These are phyloP conservation scores for Monilinia fructicola DNA, from an alignment of 2,329 filamentous ascomycete genomes.

Conservation along the genomic window DNA sequence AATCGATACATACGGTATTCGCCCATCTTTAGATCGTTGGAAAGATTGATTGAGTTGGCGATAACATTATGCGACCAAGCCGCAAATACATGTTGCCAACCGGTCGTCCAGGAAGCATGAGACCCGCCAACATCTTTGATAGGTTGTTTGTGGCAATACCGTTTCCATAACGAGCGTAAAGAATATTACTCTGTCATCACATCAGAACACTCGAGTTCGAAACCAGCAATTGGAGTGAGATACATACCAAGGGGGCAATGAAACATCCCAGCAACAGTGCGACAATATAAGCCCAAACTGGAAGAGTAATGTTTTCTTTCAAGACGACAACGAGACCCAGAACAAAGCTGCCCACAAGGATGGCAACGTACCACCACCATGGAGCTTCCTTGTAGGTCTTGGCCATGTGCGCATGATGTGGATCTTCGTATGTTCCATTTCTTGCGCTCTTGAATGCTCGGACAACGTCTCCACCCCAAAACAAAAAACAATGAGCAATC, in stretches of 20 bases:
- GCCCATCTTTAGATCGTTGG: slow-evolving; percentile 57
- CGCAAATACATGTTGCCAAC: slow-evolving; percentile 50
- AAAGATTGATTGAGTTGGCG: slow-evolving; percentile 49
- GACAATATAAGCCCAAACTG: slow-evolving; percentile 48
- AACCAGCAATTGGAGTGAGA: background rate
- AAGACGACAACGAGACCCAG: slow-evolving; percentile 46
- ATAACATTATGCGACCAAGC: slow-evolving; percentile 60
- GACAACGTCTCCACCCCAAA: slow-evolving; percentile 56
- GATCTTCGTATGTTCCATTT: slow-evolving; percentile 45
- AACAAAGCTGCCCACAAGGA: slow-evolving; percentile 48
- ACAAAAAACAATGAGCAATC: slow-evolving; percentile 52
- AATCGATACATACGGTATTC: slow-evolving; percentile 50
- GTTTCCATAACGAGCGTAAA: slow-evolving; percentile 55
- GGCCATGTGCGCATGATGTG: slow-evolving; percentile 52
- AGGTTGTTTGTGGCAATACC: slow-evolving; percentile 60
- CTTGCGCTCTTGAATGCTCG: slow-evolving; percentile 49
- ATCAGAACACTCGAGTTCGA: slow-evolving; percentile 25
- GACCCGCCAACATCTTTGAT: slow-evolving; percentile 53
- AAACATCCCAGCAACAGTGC: slow-evolving; percentile 42
- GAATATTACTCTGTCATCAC: slow-evolving; percentile 47
- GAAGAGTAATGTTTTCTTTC: slow-evolving; percentile 42
- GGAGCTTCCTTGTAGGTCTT: slow-evolving; percentile 47
- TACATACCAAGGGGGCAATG: slow-evolving; percentile 51
- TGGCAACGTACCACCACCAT: slow-evolving; percentile 55
- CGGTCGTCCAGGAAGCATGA: slow-evolving; percentile 46